Conservation (phyloP, 1,139 yeast genomes). For the Pneumocystis murina region DNA sequence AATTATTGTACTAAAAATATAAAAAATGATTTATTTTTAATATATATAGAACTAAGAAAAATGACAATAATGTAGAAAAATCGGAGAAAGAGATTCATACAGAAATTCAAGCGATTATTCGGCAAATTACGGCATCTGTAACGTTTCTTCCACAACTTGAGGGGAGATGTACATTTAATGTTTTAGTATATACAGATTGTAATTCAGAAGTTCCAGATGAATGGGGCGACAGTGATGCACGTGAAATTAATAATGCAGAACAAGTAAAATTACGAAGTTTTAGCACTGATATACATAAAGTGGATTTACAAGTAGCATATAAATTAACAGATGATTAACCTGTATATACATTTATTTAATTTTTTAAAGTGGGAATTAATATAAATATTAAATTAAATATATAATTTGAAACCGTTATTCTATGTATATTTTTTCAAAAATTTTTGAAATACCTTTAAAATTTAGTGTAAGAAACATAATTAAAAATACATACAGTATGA, state of each 20-base stretch:
- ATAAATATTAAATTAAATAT: background rate
- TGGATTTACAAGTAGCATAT: constrained; percentile 31
- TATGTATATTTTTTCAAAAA: constrained; percentile 1
- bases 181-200: constrained; percentile 69
- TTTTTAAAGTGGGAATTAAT: background rate
- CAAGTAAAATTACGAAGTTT: constrained; percentile 57
- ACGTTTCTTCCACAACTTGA: constrained; percentile 66
- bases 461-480: constrained; percentile 1
- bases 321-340: background rate
- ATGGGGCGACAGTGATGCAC: constrained; percentile 72
- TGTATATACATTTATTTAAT: background rate
- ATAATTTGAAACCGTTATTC: background rate
- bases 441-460: constrained; percentile 3
- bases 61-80: constrained; percentile 20
- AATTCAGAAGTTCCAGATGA: constrained; percentile 59
- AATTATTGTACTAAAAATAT: background rate
- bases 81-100: constrained; percentile 41
- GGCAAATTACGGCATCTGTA: constrained; percentile 81
- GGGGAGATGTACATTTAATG: constrained; percentile 66
- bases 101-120: constrained; percentile 70
- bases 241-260: constrained; percentile 44
- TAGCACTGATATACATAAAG: constrained; percentile 51
- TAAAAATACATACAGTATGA: background rate
- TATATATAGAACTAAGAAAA: background rate
- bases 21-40: background rate